Evolutionary conservation across 2,329 filamentous ascomycete genomes (phyloP).

Genomic region (Fusarium foetens): DNA sequence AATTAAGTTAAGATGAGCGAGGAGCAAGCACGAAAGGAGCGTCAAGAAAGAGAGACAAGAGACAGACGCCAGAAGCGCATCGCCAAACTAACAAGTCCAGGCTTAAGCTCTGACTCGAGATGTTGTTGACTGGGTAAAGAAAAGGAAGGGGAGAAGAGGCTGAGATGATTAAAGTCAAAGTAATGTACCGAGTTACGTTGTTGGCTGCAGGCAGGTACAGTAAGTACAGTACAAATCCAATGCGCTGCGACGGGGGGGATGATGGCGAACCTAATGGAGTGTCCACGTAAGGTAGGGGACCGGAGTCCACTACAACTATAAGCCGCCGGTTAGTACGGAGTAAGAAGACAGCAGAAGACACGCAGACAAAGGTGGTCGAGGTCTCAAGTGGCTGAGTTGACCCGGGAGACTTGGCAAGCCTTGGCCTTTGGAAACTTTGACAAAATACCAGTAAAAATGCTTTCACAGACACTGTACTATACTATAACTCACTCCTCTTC

Average conservation of each 20-base stretch:
- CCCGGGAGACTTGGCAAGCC: conserved; percentile 31
- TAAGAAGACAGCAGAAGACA: not conserved
- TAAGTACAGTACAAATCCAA: conserved; percentile 17
- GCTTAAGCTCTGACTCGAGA: conserved; percentile 10
- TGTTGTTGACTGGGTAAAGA: conserved; percentile 7
- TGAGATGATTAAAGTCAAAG: conserved; percentile 17
- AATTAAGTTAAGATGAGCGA: conserved; percentile 28
- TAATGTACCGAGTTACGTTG: conserved; percentile 11
- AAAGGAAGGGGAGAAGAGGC: conserved; percentile 11
- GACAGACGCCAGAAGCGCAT: conserved; percentile 34
- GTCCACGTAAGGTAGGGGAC: conserved; percentile 47
- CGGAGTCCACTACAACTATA: conserved; percentile 34
- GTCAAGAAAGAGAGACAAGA: conserved; percentile 44
- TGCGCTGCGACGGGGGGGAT: conserved; percentile 32
- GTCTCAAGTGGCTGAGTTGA: conserved; percentile 33
- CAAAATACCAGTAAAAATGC: not conserved
- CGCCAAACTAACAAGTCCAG: conserved; percentile 32
- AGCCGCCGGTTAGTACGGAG: conserved; percentile 37
- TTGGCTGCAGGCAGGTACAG: not conserved
- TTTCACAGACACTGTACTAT: not conserved
- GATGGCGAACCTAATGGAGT: conserved; percentile 38
- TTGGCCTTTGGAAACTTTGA: not conserved
- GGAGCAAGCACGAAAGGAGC: conserved; percentile 36
- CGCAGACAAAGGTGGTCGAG: conserved; percentile 14
- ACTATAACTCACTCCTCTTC: not conserved